phyloP scores from a whole-genome alignment of 2,329 filamentous ascomycete species.

The Paracoccidioides lutzii region DNA sequence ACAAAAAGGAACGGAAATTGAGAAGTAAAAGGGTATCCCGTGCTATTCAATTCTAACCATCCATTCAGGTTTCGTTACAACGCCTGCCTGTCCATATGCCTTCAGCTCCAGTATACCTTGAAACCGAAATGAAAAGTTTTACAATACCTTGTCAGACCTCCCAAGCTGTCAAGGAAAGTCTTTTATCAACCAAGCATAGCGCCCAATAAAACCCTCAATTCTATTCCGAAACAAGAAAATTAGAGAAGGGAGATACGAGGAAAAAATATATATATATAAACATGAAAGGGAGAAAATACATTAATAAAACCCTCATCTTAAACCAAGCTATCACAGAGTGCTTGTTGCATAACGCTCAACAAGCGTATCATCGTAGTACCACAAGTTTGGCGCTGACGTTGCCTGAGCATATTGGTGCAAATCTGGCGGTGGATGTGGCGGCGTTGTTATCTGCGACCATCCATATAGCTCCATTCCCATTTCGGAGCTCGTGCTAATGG shows the following conservation, averaged over 20 bases:
- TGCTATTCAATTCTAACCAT: no score
- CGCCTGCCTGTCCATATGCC: no score
- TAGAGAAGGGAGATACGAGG: neutral
- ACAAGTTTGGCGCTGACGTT: neutral
- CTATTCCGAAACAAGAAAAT: neutral
- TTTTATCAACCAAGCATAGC: neutral
- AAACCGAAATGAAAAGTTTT: no score
- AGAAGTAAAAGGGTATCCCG: no score
- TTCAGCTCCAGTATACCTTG: no score
- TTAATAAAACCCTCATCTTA: neutral
- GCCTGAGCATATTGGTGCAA: neutral
- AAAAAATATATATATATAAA: neutral
- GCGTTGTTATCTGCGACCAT: neutral
- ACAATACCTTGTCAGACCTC: neutral
- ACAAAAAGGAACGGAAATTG: no score
- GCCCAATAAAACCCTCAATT: neutral
- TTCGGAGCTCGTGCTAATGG: neutral
- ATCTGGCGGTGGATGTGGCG: neutral
- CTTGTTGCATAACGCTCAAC: slow-evolving; percentile 1
- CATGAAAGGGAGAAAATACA: neutral
- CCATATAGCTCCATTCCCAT: slow-evolving; percentile 1
- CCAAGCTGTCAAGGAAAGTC: neutral
- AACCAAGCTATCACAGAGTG: neutral
- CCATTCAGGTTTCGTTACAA: no score
- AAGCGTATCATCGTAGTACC: slow-evolving; percentile 1